Conservation (phyloP, 805 yeast species). For the Candida bentonensis region DNA sequence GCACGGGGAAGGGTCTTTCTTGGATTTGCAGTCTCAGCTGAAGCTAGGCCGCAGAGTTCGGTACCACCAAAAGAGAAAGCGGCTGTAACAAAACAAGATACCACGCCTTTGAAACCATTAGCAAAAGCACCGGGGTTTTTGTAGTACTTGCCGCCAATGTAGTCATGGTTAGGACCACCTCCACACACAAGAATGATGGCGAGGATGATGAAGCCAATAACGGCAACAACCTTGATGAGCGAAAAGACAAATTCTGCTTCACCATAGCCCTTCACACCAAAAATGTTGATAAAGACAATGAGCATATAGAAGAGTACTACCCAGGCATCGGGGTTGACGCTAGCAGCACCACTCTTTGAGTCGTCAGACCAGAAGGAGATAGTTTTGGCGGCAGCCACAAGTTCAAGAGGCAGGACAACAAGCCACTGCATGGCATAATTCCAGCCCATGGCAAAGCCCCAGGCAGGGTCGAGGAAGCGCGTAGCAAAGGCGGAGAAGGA, state of each 20-base stretch:
- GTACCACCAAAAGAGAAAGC: conserved; percentile 69
- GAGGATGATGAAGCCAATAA: conserved; percentile 47
- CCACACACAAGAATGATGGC: conserved; percentile 38
- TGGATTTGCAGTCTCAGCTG: conserved; percentile 65
- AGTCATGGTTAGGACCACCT: conserved; percentile 41
- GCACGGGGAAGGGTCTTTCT: conserved; percentile 55
- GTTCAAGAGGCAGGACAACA: conserved; percentile 47
- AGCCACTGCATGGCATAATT: conserved; percentile 50
- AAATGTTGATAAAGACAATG: conserved; percentile 35
- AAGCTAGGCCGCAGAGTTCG: conserved; percentile 60
- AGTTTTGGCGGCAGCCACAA: conserved; percentile 43
- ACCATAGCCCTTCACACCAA: conserved; percentile 51
- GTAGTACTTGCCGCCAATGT: conserved; percentile 42
- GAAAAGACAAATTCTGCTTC: conserved; percentile 59
- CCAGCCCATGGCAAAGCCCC: conserved; percentile 60
- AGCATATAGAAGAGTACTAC: conserved; percentile 40
- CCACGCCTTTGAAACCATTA: conserved; percentile 53
- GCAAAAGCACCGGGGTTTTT: conserved; percentile 55
- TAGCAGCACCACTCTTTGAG: conserved; percentile 14
- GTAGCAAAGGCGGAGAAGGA: conserved; percentile 43
- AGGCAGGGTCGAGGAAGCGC: conserved; percentile 44
- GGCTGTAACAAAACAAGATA: conserved; percentile 61
- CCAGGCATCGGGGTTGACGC: conserved; percentile 40
- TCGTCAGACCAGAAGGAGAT: conserved; percentile 37
- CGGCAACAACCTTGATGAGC: conserved; percentile 43